phyloP scores from a whole-genome alignment of 371 early-diverging fungal genomes.

The Mucor saturninus region DNA sequence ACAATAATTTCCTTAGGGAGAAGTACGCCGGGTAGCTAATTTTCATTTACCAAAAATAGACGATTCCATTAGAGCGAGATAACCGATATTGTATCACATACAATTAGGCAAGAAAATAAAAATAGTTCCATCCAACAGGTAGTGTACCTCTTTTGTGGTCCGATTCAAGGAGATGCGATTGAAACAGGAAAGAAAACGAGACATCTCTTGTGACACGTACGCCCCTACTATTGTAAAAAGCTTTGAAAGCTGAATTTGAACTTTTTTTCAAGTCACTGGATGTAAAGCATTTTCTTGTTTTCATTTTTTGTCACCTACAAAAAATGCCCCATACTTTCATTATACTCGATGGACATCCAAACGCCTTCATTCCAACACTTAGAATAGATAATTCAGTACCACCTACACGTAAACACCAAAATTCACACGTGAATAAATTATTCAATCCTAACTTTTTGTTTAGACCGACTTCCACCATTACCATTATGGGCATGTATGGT shows the following conservation, averaged over 20 bases:
- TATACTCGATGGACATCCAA: slow-evolving; percentile 32
- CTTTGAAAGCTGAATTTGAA: slow-evolving; percentile 8
- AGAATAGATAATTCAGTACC: slow-evolving; percentile 5
- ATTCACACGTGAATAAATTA: neutral
- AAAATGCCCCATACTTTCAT: slow-evolving; percentile 31
- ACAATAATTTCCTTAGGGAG: neutral
- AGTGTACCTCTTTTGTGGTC: neutral
- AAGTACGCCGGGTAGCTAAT: neutral
- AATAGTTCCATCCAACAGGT: neutral
- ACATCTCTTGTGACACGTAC: neutral
- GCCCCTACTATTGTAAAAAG: neutral
- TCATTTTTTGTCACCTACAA: slow-evolving; percentile 1
- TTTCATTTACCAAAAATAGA: slow-evolving; percentile 4
- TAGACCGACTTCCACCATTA: slow-evolving; percentile 38
- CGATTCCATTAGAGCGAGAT: neutral
- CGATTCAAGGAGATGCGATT: neutral
- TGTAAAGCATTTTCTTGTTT: neutral
- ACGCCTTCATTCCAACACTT: slow-evolving; percentile 16
- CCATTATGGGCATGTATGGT: slow-evolving; percentile 48
- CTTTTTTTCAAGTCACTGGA: neutral
- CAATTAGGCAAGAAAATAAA: neutral
- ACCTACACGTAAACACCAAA: slow-evolving; percentile 20
- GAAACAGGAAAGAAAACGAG: neutral
- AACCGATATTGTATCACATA: neutral
- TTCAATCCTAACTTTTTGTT: neutral